Base-by-base conservation (phyloP, 345 rosid species). In the Linum lewisii region DNA sequence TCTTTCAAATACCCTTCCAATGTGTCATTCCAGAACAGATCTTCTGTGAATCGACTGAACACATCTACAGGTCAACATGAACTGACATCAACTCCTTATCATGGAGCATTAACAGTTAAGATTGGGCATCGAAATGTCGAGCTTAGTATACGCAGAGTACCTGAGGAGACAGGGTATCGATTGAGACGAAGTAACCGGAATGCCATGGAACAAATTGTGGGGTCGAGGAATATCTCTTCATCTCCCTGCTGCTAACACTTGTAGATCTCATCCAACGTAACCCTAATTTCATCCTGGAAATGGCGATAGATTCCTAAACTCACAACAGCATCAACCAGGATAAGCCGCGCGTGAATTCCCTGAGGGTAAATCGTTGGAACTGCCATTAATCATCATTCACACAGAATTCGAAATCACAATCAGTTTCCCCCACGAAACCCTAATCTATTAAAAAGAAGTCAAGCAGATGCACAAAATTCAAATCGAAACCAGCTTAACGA, bases 91-190 rank as follows among this genome's bases (percentile, higher is more conserved):
- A n/a, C n/a, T n/a, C n/a, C n/a, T n/a, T n/a, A n/a, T n/a, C n/a
- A n/a, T n/a, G n/a, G n/a, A n/a, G n/a, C n/a, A n/a, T n/a, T n/a
- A n/a, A n/a, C n/a, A n/a, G n/a, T n/a, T n/a, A n/a, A n/a, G n/a
- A n/a, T n/a, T n/a, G n/a, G n/a, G n/a, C n/a, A n/a, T n/a, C n/a
- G 34, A 29, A 29, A 29, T 29, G 34, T 29, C 34, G 0, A 29
- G 0, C 2, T 29, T 4, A 29, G 7, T 29, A 8, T 4, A 29
- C 5, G 34, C 34, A 29, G 7, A 8, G 34, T 70, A 82, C 99
- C 99, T 64, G 84, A 68, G 64, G 92, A 80, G 64, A 89, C 88
- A 66, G 79, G 76, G 62, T 87, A 87, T 57, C 99, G 88, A 52
- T 81, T 72, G 56, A 65, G 49, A 47, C 85, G 84, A 58, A 89